Evolutionary conservation across 345 rosid species (phyloP).

Genomic region (Litchi chinensis): DNA sequence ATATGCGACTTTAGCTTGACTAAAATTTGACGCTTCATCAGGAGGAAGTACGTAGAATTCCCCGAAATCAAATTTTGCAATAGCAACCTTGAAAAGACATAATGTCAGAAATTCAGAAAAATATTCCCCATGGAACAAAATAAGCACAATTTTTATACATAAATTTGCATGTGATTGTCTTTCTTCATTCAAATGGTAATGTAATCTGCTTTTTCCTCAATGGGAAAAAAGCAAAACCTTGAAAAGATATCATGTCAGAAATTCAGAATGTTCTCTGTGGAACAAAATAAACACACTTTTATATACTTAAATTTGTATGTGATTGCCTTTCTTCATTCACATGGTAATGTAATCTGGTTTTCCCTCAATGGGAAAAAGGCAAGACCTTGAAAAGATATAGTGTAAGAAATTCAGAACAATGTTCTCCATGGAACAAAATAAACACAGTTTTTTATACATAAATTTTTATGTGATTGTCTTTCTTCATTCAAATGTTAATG

Average conservation of each 20-base stretch:
- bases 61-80: conserved; percentile 19
- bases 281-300: not conserved
- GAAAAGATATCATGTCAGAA: not conserved
- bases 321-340: not conserved
- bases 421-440: conserved; percentile 2
- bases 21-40: conserved; percentile 15
- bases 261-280: not conserved
- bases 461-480: not conserved
- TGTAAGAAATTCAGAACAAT: not conserved
- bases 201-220: not conserved
- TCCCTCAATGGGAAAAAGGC: not conserved
- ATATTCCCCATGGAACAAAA: not conserved
- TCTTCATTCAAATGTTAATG: not conserved
- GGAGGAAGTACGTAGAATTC: conserved; percentile 38
- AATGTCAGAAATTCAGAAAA: not conserved
- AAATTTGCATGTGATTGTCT: not conserved
- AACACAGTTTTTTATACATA: not conserved
- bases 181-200: not conserved
- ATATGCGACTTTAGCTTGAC: conserved; percentile 32
- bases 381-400: conserved; percentile 21
- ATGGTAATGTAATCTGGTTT: not conserved
- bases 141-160: not conserved
- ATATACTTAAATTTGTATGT: not conserved
- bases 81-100: conserved; percentile 28
- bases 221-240: conserved; percentile 16